Base-by-base conservation (phyloP, 2,329 filamentous ascomycete genomes). In the Monilinia fructigena region DNA sequence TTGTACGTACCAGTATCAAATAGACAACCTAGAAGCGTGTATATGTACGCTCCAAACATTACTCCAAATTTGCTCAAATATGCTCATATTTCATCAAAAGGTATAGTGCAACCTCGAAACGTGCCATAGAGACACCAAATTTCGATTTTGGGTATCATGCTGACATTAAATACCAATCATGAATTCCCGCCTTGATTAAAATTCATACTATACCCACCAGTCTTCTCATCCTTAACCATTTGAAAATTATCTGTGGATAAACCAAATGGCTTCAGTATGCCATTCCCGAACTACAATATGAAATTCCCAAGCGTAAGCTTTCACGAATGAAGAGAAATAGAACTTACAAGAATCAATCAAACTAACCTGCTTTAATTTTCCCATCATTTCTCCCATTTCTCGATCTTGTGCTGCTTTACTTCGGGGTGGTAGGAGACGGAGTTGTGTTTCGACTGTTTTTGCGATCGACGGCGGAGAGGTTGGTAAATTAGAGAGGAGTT, bases 311-410 rank as follows among this genome's bases (percentile, higher is more conserved):
- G 40, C 38, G 61, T 63, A 63, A 63, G 61, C 61, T 26, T 56
- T 53, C 42, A 66, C 26, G 54, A 50, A 42, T 23, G 10, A 60
- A 52, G n/a, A 50, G 18, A 50, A 16, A 38, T n/a, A n/a, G 1
- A 14, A 50, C 63, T 60, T 53, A 61, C 55, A 53, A 59, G 26
- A 53, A 60, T 61, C 20, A 35, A 38, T 55, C 35, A 23, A 61
- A 82, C 85, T 80, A 71, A 87, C 86, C 72, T 89, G 88, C 76
- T 96, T 97, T 73, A 99, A 79, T 80, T 98, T 97, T 23, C 90
- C 91, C 93, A 97, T 96, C 93, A 98, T 97, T 79, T 99, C 94
- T 3, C 85, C 89, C 85, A 95, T 92, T 79, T 99, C 95, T 72
- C 84, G 85, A 75, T 97, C 89, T 79, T 93, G 92, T 1, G 93